phyloP scores from a whole-genome alignment of 2,329 filamentous ascomycete species.

The Trichoderma gracile region DNA sequence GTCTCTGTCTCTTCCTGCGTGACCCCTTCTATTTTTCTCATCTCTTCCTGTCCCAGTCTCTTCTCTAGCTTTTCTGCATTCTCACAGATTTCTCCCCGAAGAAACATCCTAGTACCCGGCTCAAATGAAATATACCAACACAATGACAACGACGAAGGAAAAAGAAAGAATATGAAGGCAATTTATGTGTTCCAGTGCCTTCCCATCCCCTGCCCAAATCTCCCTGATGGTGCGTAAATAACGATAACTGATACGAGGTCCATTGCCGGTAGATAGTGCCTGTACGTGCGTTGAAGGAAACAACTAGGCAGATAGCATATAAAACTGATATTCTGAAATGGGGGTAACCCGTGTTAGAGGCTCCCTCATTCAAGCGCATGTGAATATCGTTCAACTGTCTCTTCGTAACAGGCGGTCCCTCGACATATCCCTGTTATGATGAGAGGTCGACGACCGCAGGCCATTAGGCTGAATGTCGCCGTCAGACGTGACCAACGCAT shows the following conservation, averaged over 20 bases:
- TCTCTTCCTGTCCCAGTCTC: no score
- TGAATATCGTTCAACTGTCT: not conserved
- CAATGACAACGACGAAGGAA: not conserved
- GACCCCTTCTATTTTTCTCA: no score
- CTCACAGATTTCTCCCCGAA: no score
- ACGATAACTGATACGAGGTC: not conserved
- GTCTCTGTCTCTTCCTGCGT: no score
- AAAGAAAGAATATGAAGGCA: not conserved
- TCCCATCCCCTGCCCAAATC: not conserved
- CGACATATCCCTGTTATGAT: constrained; percentile 15
- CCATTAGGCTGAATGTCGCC: constrained; percentile 43
- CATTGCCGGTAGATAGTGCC: not conserved
- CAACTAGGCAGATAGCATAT: not conserved
- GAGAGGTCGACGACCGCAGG: constrained; percentile 31
- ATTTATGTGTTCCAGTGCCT: not conserved
- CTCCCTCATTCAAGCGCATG: not conserved
- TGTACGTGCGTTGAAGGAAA: not conserved
- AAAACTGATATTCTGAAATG: no score
- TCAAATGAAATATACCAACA: not conserved
- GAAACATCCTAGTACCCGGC: not conserved
- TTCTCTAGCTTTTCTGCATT: no score
- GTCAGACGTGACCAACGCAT: constrained; percentile 44
- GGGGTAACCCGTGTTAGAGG: not conserved
- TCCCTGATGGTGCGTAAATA: not conserved
- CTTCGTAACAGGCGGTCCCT: constrained; percentile 2